Base-by-base conservation (phyloP, 164 flowering plant genomes). In the Magnolia kwangsiensis region DNA sequence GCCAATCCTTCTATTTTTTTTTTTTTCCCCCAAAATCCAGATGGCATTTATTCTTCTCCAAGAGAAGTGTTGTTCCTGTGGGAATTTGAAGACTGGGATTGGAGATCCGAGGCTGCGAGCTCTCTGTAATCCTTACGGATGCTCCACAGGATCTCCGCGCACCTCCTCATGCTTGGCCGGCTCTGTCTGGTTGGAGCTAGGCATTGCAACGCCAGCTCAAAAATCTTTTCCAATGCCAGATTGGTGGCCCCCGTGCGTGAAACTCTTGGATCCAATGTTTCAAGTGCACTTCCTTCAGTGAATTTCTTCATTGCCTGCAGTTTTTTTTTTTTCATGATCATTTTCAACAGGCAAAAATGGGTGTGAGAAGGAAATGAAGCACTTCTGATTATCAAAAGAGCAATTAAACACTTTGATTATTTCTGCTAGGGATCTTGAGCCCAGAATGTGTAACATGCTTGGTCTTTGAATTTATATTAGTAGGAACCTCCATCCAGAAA, bases 61-160 rank as follows among this genome's bases (percentile, higher is more conserved):
- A 76, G 19, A 20, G 78, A 81, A 70, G 21, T 1, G 71, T 77
- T 84, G 71, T 80, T 84, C 72, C 58, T 81, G 27, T 69, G 75
- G 66, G 94, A 86, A 77, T 51, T 63, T 51, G 87, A 79, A 23
- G 89, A 86, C 29, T 80, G 70, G 7, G 90, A 84, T 24, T 50
- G 81, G 21, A 78, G 51, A 69, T 85, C 90, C 21, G 82, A 73
- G 78, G 83, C 86, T 23, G 79, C 58, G 67, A 80, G 73, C 72
- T 90, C 95, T 80, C 85, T 87, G 83, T 87, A 87, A 72, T 94
- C 98, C 80, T 91, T 94, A 20, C 99, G 93, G 75, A 96, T 86
- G 71, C 88, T 72, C 98, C 99, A 94, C 1, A 96, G 91, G 70
- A 92, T 84, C 86, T 94, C 98, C 0, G 88, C 96, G 69, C 97